Evolutionary conservation across 768 basidiomycete genomes (phyloP).

Genomic region (Panaeolus papilionaceus): DNA sequence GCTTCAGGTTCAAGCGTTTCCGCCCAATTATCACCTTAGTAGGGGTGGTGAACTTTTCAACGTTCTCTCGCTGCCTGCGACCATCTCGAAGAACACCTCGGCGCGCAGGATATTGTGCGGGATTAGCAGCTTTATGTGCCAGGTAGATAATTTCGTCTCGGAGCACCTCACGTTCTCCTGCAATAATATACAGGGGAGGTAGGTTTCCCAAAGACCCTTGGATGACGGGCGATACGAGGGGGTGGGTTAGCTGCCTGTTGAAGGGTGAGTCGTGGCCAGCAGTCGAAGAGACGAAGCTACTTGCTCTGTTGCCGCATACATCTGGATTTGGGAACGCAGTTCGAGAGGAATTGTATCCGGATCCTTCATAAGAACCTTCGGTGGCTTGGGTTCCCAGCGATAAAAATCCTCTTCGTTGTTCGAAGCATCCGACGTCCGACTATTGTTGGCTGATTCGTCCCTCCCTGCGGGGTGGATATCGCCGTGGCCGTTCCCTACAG

Average conservation of each 20-base stretch:
- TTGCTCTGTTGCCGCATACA: constrained; percentile 78
- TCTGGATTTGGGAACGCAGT: constrained; percentile 71
- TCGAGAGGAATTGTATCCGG: constrained; percentile 50
- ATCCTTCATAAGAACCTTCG: constrained; percentile 60
- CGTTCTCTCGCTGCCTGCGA: constrained; percentile 57
- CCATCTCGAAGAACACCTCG: constrained; percentile 54
- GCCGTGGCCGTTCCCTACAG: neutral
- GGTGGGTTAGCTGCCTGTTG: constrained; percentile 63
- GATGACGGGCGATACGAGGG: constrained; percentile 74
- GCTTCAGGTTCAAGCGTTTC: neutral
- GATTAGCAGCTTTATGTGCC: constrained; percentile 83
- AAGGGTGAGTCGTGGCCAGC: constrained; percentile 1
- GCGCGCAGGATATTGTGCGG: constrained; percentile 65
- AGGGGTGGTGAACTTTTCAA: constrained; percentile 53
- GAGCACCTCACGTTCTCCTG: constrained; percentile 76
- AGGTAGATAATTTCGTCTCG: constrained; percentile 80
- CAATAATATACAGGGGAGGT: constrained; percentile 75
- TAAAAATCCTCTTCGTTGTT: constrained; percentile 34
- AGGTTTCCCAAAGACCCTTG: constrained; percentile 78
- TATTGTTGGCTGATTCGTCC: no score
- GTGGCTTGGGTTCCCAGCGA: constrained; percentile 59
- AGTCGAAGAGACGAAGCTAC: constrained; percentile 28
- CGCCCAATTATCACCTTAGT: constrained; percentile 47
- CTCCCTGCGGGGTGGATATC: neutral
- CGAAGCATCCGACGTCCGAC: neutral